Evolutionary conservation across 2,329 filamentous ascomycete genomes (phyloP), one percentile per base, ranked within the genome.

Genomic region (Pyrenochaeta sp.): DNA sequence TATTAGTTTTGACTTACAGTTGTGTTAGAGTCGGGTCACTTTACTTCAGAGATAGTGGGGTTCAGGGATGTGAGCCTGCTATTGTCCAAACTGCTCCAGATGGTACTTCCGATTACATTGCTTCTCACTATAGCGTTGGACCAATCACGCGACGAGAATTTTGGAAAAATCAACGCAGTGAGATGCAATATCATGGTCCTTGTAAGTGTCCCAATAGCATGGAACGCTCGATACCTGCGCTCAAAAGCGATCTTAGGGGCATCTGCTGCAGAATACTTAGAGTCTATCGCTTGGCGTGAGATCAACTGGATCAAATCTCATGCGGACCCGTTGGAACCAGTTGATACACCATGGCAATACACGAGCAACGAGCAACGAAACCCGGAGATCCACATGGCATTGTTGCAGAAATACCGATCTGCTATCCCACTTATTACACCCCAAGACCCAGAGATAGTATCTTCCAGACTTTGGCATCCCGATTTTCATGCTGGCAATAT

Each of bases 241-340:
- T 55, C 15, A 50, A 6, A 42, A 27, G 39, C 11, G 31, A 41
- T 41, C 2, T n/a, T 39, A 66, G 61, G 61, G 58, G 44, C 24
- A 46, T 58, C 59, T 45, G 40, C 59, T 23, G 30, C 22, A 43
- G 47, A 58, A 27, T 64, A 64, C 32, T 44, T 62, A 7, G 19
- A 58, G 32, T 57, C 70, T 23, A 43, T 72, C 34, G 68, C 62
- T 44, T 37, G 50, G 20, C 62, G 66, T 43, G 69, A 73, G 49
- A 64, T 67, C 17, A 49, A 62, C 10, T 70, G 65, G 55, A 58
- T 71, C n/a, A 55, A 53, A 27, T 34, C 51, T n/a, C 37, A 68
- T 30, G 37, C 47, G 8, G 30, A 55, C 22, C 40, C 68, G 26
- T 61, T 65, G 2, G 43, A 53, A 20, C 59, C 60, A 9, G 52